Evolutionary conservation across 768 basidiomycete species (phyloP), one percentile per base, ranked within the genome.

Genomic region (Cystobasidium tubakii): DNA sequence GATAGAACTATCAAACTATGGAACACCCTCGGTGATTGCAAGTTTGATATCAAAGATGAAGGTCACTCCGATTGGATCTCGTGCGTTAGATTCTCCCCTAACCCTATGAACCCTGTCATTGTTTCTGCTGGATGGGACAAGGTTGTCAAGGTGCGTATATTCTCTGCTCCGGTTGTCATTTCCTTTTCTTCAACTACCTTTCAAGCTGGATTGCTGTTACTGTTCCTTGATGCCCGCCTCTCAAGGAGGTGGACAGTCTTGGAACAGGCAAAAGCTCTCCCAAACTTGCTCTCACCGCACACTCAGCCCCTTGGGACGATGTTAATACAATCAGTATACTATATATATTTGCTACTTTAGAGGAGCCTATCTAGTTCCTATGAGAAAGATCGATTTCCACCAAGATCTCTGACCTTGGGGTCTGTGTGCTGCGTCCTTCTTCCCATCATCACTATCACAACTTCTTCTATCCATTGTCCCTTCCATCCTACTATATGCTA

Each of bases 21-120:
- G 96, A 99, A 99, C 85, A 99, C 96, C 75, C 88, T 99, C 77
- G 96, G 96, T 81, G 96, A 99, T 84, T 99, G 96, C 86, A 99
- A 99, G 83, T 98, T 92, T 82, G 91, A 98, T 82, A 99, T 99
- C 83, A 91, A 92, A 84, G 95, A 99, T 78, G 96, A 98, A 79
- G 93, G 95, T 75, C 96, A 99, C 86, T 85, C 88, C 75, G 96
- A 97, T 85, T 99, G 96, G 95, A 95, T 99, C 73, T 98, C 95
- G 50, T 98, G 95, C 83, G 96, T 99, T 53, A 90, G 95, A 82
- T 99, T 99, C 86, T 95, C 92, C 84, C 96, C 96, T 67, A 98
- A 98, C 82, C 88, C 94, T 77, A 80, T 88, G 84, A 97, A 94
- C 86, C 93, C 96, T 73, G 95, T 98, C 81, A 98, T 98, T 80